These are phyloP conservation scores for Lasiodiplodia theobromae DNA, from an alignment of 2,329 filamentous ascomycete species.

Conservation along the genomic window DNA sequence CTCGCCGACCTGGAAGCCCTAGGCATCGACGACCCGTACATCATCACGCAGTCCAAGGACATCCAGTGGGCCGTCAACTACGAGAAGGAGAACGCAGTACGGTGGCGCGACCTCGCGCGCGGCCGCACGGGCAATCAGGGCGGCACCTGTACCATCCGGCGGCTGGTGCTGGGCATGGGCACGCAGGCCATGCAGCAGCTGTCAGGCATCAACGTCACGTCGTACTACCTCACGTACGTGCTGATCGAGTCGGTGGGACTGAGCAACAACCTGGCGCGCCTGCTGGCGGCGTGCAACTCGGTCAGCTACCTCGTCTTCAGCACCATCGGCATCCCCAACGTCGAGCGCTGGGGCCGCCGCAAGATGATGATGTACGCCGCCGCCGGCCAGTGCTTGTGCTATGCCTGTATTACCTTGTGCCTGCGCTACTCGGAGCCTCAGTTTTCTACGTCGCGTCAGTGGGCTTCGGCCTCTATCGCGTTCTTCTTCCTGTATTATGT, in stretches of 20 bases:
- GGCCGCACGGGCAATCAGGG: slow-evolving; percentile 53
- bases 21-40: slow-evolving; percentile 53
- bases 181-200: slow-evolving; percentile 62
- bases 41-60: slow-evolving; percentile 52
- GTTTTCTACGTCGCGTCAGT: slow-evolving; percentile 32
- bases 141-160: slow-evolving; percentile 58
- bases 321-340: slow-evolving; percentile 54
- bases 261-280: slow-evolving; percentile 57
- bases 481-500: slow-evolving; percentile 64
- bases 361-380: slow-evolving; percentile 67
- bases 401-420: slow-evolving; percentile 60
- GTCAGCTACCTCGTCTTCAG: slow-evolving; percentile 59
- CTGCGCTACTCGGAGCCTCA: slow-evolving; percentile 50
- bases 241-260: slow-evolving; percentile 65
- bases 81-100: slow-evolving; percentile 58
- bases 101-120: slow-evolving; percentile 58
- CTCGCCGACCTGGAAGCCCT: slow-evolving; percentile 58
- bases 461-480: slow-evolving; percentile 52
- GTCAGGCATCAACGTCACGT: slow-evolving; percentile 48
- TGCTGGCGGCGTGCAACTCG: slow-evolving; percentile 64
- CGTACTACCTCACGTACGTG: slow-evolving; percentile 63
- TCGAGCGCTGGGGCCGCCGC: slow-evolving; percentile 62
- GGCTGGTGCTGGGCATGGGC: slow-evolving; percentile 61
- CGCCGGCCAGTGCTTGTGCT: slow-evolving; percentile 60
- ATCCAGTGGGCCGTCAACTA: slow-evolving; percentile 59